phyloP scores from a whole-genome alignment of 352 stramenopile genomes.

The Pythium aristosporum region DNA sequence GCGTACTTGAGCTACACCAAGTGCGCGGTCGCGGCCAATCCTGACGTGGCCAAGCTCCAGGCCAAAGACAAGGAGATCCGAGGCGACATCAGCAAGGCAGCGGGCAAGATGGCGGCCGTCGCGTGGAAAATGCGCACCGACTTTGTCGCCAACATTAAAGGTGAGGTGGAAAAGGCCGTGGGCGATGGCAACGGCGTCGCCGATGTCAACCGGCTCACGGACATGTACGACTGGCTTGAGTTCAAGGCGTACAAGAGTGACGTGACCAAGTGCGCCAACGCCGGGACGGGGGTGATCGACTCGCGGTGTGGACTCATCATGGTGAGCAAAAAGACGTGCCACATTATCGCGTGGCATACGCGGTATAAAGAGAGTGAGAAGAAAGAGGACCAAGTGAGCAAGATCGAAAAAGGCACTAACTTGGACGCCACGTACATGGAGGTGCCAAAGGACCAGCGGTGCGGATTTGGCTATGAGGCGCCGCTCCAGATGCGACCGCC shows the following conservation, averaged over 20 bases:
- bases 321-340: neutral
- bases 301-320: slow-evolving; percentile 3
- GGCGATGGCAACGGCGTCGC: neutral
- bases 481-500: neutral
- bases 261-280: neutral
- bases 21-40: neutral
- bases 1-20: slow-evolving; percentile 14
- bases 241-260: slow-evolving; percentile 3
- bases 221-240: slow-evolving; percentile 15
- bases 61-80: neutral
- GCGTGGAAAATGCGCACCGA: slow-evolving; percentile 2
- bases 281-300: neutral
- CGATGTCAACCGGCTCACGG: neutral
- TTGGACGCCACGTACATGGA: neutral
- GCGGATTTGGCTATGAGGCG: neutral
- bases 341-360: slow-evolving; percentile 5
- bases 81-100: neutral
- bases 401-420: neutral
- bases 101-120: neutral
- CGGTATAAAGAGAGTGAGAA: neutral
- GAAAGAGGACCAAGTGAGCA: neutral
- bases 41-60: neutral
- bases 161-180: neutral
- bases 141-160: neutral
- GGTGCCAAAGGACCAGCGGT: neutral